Evolutionary conservation across 192 early-diverging fungal species (phyloP), one percentile per base, ranked within the genome.

Genomic region (Gigaspora rosea): DNA sequence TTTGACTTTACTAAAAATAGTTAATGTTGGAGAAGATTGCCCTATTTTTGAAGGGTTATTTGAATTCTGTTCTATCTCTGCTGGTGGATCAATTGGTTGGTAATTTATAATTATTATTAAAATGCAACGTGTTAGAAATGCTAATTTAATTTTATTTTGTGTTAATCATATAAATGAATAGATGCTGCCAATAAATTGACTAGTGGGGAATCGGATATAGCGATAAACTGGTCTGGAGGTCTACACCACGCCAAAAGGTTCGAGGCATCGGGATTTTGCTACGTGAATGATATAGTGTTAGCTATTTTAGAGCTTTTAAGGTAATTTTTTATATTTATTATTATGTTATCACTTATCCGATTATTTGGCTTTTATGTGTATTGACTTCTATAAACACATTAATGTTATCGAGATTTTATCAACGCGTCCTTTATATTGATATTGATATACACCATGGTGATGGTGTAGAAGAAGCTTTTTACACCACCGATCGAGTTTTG

Each of bases 31-130:
- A 27, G 92, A 95, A 47, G 97, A 99, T 84, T 97, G 95, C 82
- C 97, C 97, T 27, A 90, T 96, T 0, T 99, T 98, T 82, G 96
- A 97, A 76, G 97, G 97, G 0, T 80, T 99, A 12, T 98, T 93
- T 81, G 96, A 98, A 82, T 99, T 96, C 80, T 99, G 95, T 82
- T 86, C 88, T 20, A 89, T 97, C 22, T 95, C 93, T 35, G 92
- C 95, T 12, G 97, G 97, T 66, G 95, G 94, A 56, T 97, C 95
- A 6, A 93, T 98, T 71, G 95, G 88, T 87, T 82, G 78, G 78
- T 52, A 57, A 12, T 63, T 32, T 50, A n/a, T 33, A 32, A 15
- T 33, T 52, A 51, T n/a, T 16, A 33, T 22, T 10, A 41, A 32
- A 33, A 36, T 27, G 27, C 3, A 71, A 13, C 15, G 50, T 27